phyloP scores from a whole-genome alignment of 139 green algal species.

The Auxenochlorella protothecoides region DNA sequence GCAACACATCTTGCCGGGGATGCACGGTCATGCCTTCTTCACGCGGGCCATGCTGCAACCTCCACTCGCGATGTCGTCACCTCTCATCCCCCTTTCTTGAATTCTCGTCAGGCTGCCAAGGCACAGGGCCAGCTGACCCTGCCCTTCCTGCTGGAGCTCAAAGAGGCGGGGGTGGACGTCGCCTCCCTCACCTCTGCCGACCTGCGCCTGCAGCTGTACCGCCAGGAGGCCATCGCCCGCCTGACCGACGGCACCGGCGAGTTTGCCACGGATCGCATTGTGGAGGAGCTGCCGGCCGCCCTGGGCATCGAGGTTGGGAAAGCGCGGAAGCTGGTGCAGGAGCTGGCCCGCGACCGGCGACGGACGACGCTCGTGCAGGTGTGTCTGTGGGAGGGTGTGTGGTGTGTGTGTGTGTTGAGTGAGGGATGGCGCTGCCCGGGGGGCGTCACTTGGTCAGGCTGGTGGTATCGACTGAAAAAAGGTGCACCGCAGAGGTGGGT shows the following conservation, averaged over 20 bases:
- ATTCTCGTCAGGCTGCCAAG: slow-evolving; percentile 31
- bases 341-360: slow-evolving; percentile 57
- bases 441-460: too few species aligned
- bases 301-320: slow-evolving; percentile 45
- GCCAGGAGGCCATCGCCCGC: slow-evolving; percentile 44
- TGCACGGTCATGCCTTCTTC: too few species aligned
- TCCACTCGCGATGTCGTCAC: too few species aligned
- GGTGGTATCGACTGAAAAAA: too few species aligned
- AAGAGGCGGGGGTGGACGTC: slow-evolving; percentile 57
- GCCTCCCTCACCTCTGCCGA: slow-evolving; percentile 51
- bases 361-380: slow-evolving; percentile 73
- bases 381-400: neutral
- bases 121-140: slow-evolving; percentile 43
- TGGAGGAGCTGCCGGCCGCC: slow-evolving; percentile 56
- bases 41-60: too few species aligned
- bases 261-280: slow-evolving; percentile 55
- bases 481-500: too few species aligned
- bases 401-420: too few species aligned
- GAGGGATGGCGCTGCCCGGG: too few species aligned
- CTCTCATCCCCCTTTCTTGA: too few species aligned
- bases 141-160: slow-evolving; percentile 60
- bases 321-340: slow-evolving; percentile 33
- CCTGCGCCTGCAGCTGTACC: slow-evolving; percentile 66
- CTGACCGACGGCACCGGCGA: slow-evolving; percentile 51
- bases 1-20: too few species aligned